Base-by-base conservation (phyloP, 352 stramenopile species). In the Globisporangium uncinulatum region DNA sequence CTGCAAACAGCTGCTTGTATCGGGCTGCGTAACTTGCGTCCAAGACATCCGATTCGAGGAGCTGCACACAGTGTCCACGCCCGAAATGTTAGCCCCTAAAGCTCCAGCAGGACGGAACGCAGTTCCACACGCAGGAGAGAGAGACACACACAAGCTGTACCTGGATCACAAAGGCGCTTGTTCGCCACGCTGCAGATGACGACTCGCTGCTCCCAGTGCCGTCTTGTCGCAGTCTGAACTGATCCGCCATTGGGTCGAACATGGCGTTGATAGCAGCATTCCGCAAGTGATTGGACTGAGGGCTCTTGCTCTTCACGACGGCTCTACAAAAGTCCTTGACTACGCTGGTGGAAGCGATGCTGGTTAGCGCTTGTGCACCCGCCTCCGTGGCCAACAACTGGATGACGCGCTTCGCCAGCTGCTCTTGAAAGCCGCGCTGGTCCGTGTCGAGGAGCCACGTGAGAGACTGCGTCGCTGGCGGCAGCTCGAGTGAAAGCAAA, bases 241-340 rank as follows among this genome's bases (percentile, higher is more conserved):
- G 65, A 7, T 34, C 11, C 19, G 49, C 20, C 36, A 79, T 47
- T 4, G 37, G 59, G 8, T 51, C 52, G 9, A 81, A 41, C 15
- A 70, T n/a, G n/a, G n/a, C n/a, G n/a, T n/a, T n/a, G n/a, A 65
- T 63, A n/a, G 67, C 57, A 13, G 19, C 54, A 32, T 56, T 46
- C 14, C 61, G 57, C 6, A 79, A 24, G 48, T 76, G 53, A n/a
- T 56, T 10, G 31, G 59, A 37, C 55, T 68, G 72, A 1, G 60
- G 31, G 32, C 61, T 49, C 13, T 39, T 69, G 15, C 42, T 44
- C 8, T 41, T n/a, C 42, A 61, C 46, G 1, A 74, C 43, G n/a
- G 42, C n/a, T 49, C 34, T 19, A 49, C 67, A 74, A 53, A 76
- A 78, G 21, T 51, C 34, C 51, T 65, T 61, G 50, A 76, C 66